Percentiles rank a stretch among this genome's conserved stretches.
phyloP scores from a whole-genome alignment of 225 moss, liverwort and hornwort genomes.

The Sphagnum tenellum region DNA sequence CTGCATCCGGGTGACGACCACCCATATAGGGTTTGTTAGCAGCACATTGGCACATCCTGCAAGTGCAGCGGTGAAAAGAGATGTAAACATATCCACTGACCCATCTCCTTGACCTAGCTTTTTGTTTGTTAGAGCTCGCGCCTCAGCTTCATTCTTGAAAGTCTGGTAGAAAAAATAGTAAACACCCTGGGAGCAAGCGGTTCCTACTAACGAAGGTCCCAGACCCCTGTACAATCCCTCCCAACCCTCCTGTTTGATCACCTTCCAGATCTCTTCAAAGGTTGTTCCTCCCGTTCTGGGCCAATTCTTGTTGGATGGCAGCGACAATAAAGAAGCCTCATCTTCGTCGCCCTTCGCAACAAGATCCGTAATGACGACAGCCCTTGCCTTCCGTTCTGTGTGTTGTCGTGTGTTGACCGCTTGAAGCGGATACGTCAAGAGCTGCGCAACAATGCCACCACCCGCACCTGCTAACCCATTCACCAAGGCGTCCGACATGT shows the following conservation, averaged over 20 bases:
- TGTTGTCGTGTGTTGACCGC: slow-evolving; percentile 87
- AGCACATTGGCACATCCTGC: slow-evolving; percentile 88
- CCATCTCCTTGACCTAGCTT: slow-evolving; percentile 64
- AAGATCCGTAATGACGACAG: slow-evolving; percentile 3
- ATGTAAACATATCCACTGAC: slow-evolving; percentile 83
- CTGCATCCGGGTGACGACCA: slow-evolving; percentile 99
- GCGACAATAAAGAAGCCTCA: slow-evolving; percentile 8
- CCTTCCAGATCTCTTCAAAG: slow-evolving; percentile 52
- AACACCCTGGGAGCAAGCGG: slow-evolving; percentile 89
- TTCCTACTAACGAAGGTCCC: slow-evolving; percentile 72
- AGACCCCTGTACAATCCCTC: slow-evolving; percentile 93
- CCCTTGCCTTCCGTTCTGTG: slow-evolving; percentile 72
- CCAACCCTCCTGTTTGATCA: slow-evolving; percentile 83
- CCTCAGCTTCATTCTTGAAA: slow-evolving; percentile 79
- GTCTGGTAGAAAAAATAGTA: slow-evolving; percentile 96
- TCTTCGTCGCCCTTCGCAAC: slow-evolving; percentile 16
- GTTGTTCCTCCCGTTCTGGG: slow-evolving; percentile 38
- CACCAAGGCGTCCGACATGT: no score
- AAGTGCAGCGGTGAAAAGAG: slow-evolving; percentile 71
- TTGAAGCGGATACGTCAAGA: no score
- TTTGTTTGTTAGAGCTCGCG: slow-evolving; percentile 38
- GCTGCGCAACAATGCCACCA: no score
- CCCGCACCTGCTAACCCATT: no score
- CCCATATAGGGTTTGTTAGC: slow-evolving; percentile 96
- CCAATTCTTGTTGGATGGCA: slow-evolving; percentile 20